Evolutionary conservation across 2,329 filamentous ascomycete species (phyloP), one percentile per base, ranked within the genome.

Genomic region (Penicillium carneum): DNA sequence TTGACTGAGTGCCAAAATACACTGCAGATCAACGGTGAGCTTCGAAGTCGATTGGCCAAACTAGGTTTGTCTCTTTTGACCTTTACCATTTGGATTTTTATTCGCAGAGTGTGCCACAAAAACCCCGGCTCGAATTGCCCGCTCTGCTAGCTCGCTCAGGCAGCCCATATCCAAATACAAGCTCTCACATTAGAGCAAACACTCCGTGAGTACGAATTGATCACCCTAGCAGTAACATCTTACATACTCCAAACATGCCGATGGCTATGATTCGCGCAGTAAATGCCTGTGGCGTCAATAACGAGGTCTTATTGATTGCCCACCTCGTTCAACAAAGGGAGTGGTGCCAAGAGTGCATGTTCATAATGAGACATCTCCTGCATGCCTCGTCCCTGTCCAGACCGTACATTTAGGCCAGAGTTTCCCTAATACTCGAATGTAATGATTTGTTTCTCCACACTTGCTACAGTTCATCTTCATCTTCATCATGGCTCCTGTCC

Each of bases 121-220:
- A 20, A 7, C 20, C 59, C 46, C 59, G 59, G 59, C 50, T 33
- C 4, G 2, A 52, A 38, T 62, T 64, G 49, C 54, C 46, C 9
- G 7, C 45, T 38, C 14, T 48, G 39, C 31, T n/a, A 18, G 34
- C 23, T 45, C 34, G 23, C 16, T 43, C 48, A 62, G 57, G 50
- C 59, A 60, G 59, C 38, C 64, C 52, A 42, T 49, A 62, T 65
- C 16, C 3, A 33, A 63, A 65, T 53, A 16, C 53, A 46, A 49
- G 46, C n/a, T 45, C 29, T 60, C 36, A 50, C 45, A 39, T 0
- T 8, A 34, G 31, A 36, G 50, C 54, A 58, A 66, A 58, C 45
- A 42, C 20, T 34, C 41, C 18, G 33, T 12, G 29, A 49, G 38
- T 18, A 29, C 18, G 6, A 36, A 26, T 29, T 42, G 34, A 34